Base-by-base conservation (phyloP, 352 stramenopile species). In the Phytophthora pinifolia region DNA sequence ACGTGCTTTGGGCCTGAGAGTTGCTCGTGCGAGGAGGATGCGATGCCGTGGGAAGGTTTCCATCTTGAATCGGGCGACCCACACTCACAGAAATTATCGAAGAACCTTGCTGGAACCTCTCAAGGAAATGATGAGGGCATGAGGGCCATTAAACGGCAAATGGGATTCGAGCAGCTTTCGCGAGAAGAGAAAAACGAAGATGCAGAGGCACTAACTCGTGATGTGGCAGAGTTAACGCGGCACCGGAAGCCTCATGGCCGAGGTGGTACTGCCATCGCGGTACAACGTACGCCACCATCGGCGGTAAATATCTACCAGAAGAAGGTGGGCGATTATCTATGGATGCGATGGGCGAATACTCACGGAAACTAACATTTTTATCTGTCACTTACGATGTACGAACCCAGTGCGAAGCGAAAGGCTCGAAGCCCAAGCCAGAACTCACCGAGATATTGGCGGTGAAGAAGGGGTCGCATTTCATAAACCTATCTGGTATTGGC, bases 101-200 rank as follows among this genome's bases (percentile, higher is more conserved):
- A 10, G 22, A 29, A 30, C 17, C 48, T 7, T 15, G n/a, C 17
- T 12, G 36, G 17, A 7, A 29, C 25, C 35, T 18, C 32, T 13
- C 39, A 58, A 38, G 42, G 20, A 6, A 31, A 73, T 14, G 53
- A 87, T 35, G 61, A 88, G 22, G 77, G 80, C 6, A 71, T 90
- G 29, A 63, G 65, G 15, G 77, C 83, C 41, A 77, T 90, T 31
- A 90, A 88, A 54, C 74, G 80, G 14, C 71, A 80, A 52, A 86
- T 76, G 55, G 80, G 80, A 4, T 88, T 83, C 54, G 59, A 76
- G 35, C 37, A 74, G 29, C 29, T 54, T 14, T 63, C 46, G 20
- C 29, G 35, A 0, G 54, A 62, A 20, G 67, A 74, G 10, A 49
- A 32, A 30, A 38, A 73, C 3, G 41, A 67, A 5, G 46, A 70